Percentiles rank a stretch among this genome's conserved stretches.
These are phyloP conservation scores for Spraguea lophii DNA, from an alignment of 371 early-diverging fungal species.

Conservation along the genomic window DNA sequence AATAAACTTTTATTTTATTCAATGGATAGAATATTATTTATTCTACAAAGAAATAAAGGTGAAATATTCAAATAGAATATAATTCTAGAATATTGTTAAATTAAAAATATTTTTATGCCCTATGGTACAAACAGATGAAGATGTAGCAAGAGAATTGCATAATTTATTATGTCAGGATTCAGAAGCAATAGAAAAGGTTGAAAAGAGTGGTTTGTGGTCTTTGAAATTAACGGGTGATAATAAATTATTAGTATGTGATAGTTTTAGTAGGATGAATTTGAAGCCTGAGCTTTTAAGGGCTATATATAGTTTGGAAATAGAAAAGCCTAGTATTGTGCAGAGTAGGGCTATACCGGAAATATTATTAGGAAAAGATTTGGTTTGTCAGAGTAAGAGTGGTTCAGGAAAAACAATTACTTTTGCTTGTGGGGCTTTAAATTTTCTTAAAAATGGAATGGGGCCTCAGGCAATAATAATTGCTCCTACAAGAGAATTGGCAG, in stretches of 20 bases:
- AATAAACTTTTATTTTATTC: too few species aligned
- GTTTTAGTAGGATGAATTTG: not conserved
- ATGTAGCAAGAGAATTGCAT: not conserved
- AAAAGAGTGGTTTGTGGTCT: not conserved
- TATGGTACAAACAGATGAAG: not conserved
- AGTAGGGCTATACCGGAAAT: slow-evolving; percentile 79
- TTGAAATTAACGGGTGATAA: not conserved
- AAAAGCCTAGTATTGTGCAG: slow-evolving; percentile 77
- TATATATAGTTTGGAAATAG: slow-evolving; percentile 53
- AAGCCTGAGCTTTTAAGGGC: not conserved
- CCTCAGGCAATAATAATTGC: slow-evolving; percentile 70
- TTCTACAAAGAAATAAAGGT: too few species aligned
- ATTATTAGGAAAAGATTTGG: slow-evolving; percentile 71
- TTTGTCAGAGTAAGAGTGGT: slow-evolving; percentile 88
- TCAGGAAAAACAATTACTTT: slow-evolving; percentile 87
- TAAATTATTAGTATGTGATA: not conserved
- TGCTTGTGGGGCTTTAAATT: slow-evolving; percentile 22
- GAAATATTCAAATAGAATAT: too few species aligned
- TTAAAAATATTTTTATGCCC: too few species aligned
- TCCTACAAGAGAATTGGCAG: slow-evolving; percentile 80
- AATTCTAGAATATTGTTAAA: too few species aligned
- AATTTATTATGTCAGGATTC: not conserved
- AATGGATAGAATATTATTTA: too few species aligned
- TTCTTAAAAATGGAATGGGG: slow-evolving; percentile 12
- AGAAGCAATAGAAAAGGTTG: not conserved